phyloP scores from a whole-genome alignment of 177 flowering plant species.

The Vitis hybrid region DNA sequence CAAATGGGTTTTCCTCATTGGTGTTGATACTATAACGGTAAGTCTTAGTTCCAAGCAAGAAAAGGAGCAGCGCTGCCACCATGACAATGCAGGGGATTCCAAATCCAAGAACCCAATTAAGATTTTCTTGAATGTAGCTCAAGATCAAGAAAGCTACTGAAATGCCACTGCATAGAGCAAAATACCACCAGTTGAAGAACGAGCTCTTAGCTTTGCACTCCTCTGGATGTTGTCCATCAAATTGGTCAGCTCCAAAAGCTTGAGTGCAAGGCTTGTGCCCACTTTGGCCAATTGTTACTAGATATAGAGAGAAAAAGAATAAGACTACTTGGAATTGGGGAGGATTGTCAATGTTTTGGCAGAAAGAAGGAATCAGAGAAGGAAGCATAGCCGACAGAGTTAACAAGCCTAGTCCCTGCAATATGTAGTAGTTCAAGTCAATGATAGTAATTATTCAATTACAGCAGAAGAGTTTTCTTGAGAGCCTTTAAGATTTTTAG shows the following conservation, averaged over 20 bases:
- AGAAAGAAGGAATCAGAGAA: background rate
- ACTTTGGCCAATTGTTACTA: slow-evolving; percentile 23
- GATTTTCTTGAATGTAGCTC: slow-evolving; percentile 25
- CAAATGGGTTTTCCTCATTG: no score
- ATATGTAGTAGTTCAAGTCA: no score
- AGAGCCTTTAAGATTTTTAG: no score
- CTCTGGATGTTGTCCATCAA: slow-evolving; percentile 18
- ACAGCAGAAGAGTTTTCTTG: no score
- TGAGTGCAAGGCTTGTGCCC: slow-evolving; percentile 32
- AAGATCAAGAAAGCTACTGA: slow-evolving; percentile 1
- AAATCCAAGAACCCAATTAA: slow-evolving; percentile 27
- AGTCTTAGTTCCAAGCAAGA: slow-evolving; percentile 17
- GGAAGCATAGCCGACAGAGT: slow-evolving; percentile 13
- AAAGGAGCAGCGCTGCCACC: slow-evolving; percentile 7
- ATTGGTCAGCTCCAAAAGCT: slow-evolving; percentile 38
- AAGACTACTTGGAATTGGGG: slow-evolving; percentile 4
- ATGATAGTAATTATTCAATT: no score
- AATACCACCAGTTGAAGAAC: slow-evolving; percentile 35
- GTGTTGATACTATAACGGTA: slow-evolving; percentile 6
- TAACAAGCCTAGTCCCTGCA: slow-evolving; percentile 8
- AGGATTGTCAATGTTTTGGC: background rate
- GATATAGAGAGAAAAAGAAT: slow-evolving; percentile 18
- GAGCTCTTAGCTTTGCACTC: slow-evolving; percentile 27
- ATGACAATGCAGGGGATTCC: slow-evolving; percentile 23
- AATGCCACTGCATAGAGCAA: slow-evolving; percentile 5